Evolutionary conservation across 805 yeast species (phyloP).

Genomic region (Hanseniaspora nectarophila): DNA sequence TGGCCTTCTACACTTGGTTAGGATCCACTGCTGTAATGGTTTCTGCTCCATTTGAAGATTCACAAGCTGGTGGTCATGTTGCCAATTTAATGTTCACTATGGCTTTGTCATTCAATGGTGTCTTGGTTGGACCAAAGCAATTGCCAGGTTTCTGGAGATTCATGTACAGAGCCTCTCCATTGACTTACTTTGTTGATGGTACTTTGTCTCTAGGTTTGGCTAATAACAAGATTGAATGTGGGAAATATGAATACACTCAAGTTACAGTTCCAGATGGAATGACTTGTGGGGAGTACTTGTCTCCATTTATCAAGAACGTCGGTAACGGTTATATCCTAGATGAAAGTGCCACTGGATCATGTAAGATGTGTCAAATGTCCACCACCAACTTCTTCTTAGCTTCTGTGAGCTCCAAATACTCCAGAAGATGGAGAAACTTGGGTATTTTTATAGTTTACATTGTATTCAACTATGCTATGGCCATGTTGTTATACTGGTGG

Average conservation of each 20-base stretch:
- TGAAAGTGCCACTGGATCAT: slow-evolving; percentile 34
- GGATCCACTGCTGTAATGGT: slow-evolving; percentile 48
- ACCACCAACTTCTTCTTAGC: slow-evolving; percentile 45
- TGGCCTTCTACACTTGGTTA: slow-evolving; percentile 41
- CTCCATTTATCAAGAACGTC: slow-evolving; percentile 16
- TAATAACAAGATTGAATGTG: slow-evolving; percentile 34
- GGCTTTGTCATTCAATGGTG: slow-evolving; percentile 67
- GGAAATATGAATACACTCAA: slow-evolving; percentile 21
- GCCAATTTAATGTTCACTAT: slow-evolving; percentile 47
- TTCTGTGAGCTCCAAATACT: slow-evolving; percentile 23
- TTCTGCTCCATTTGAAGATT: slow-evolving; percentile 46
- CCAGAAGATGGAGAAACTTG: slow-evolving; percentile 43
- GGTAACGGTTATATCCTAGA: slow-evolving; percentile 22
- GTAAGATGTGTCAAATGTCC: slow-evolving; percentile 44
- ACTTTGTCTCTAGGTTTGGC: slow-evolving; percentile 41
- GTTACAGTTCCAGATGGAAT: slow-evolving; percentile 20
- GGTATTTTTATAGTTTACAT: slow-evolving; percentile 45
- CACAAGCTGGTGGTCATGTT: slow-evolving; percentile 53
- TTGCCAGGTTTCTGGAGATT: slow-evolving; percentile 37
- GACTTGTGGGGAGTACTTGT: slow-evolving; percentile 23
- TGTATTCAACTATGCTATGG: slow-evolving; percentile 33
- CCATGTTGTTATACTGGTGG: slow-evolving; percentile 41
- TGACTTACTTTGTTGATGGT: slow-evolving; percentile 35
- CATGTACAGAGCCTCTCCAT: slow-evolving; percentile 33
- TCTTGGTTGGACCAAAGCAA: slow-evolving; percentile 33